These are phyloP conservation scores for Vaccinium myrtillus DNA, from an alignment of 148 eudicot genomes.

Conservation along the genomic window DNA sequence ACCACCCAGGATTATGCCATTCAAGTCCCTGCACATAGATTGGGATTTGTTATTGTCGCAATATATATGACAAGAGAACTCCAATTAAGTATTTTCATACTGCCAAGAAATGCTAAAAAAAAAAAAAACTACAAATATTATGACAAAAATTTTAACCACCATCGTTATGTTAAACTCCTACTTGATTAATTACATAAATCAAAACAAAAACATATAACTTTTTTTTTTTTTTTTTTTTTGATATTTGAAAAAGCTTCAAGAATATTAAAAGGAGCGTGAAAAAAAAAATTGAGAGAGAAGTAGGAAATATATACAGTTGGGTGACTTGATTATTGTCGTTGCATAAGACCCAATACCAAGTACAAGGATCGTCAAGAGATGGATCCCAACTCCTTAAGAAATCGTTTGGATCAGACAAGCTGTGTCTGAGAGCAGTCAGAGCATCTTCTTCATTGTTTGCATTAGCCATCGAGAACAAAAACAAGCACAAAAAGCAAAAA, in stretches of 20 bases:
- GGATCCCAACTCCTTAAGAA: constrained; percentile 18
- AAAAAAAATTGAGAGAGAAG: too few species aligned
- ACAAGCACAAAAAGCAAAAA: background rate
- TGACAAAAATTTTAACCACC: background rate
- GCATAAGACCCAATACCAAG: constrained; percentile 18
- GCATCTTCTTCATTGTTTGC: constrained; percentile 10
- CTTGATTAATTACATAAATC: too few species aligned
- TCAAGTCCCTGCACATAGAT: constrained; percentile 60
- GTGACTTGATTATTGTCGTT: background rate
- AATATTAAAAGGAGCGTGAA: too few species aligned
- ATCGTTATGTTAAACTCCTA: too few species aligned
- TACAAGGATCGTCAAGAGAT: constrained; percentile 10
- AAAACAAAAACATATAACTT: too few species aligned
- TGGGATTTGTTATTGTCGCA: background rate
- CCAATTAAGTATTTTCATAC: too few species aligned
- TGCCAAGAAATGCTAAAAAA: background rate
- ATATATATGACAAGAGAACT: background rate
- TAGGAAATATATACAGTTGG: background rate
- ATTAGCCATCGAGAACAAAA: background rate
- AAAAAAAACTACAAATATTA: background rate
- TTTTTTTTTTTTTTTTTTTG: too few species aligned
- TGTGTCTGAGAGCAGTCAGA: background rate
- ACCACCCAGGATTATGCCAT: constrained; percentile 61
- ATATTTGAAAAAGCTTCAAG: too few species aligned
- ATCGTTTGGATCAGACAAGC: constrained; percentile 15